Conservation (phyloP, 192 early-diverging fungal species). For the Gonapodya prolifera region DNA sequence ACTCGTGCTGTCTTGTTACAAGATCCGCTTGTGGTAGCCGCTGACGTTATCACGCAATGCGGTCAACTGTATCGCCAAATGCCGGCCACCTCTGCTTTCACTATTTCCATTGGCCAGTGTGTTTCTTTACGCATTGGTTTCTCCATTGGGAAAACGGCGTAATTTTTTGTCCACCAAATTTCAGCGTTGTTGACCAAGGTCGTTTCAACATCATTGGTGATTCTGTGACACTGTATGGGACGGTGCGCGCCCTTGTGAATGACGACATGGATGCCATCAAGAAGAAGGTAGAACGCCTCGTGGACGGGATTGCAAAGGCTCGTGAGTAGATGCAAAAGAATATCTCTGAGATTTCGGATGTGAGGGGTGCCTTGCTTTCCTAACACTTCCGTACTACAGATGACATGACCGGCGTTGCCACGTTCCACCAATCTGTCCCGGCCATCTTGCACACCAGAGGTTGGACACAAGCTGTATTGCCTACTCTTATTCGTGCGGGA, state of each 20-base stretch:
- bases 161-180: neutral
- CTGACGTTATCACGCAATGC: neutral
- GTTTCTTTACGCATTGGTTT: neutral
- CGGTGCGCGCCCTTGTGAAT: neutral
- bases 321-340: neutral
- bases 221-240: neutral
- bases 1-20: too few relatives aligned
- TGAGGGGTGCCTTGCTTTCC: neutral
- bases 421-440: neutral
- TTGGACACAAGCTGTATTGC: neutral
- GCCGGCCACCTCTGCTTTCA: neutral
- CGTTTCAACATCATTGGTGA: slow-evolving; percentile 5
- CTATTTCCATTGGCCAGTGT: neutral
- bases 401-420: neutral
- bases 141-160: neutral
- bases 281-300: neutral
- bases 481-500: neutral
- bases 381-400: too few relatives aligned
- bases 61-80: neutral
- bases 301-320: neutral
- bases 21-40: neutral
- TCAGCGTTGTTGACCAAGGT: neutral
- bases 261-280: neutral
- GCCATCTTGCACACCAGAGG: neutral
- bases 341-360: neutral